Evolutionary conservation across 2,329 filamentous ascomycete species (phyloP), one percentile per base, ranked within the genome.

Genomic region (Metarhizium rileyi): DNA sequence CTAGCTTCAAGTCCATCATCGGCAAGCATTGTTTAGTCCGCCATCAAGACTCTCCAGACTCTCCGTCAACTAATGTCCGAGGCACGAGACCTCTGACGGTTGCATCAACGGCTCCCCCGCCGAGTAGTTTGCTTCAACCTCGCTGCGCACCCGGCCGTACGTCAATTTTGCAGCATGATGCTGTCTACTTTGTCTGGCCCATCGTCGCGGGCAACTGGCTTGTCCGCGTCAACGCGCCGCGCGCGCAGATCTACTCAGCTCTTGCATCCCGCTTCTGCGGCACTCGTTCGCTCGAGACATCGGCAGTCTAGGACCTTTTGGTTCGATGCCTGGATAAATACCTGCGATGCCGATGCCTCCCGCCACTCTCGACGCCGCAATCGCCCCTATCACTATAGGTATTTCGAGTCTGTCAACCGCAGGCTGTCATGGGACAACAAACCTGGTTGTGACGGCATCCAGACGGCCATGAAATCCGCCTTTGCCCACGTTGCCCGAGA

Each of bases 391-490:
- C 73, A 70, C 42, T 69, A 75, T 55, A 74, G 70, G 51, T 73
- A 73, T 55, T 61, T 67, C 51, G 71, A 77, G 48, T 62, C 68
- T 3, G 51, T 77, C 20, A 68, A 68, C 52, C 68, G 70, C 18
- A 70, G 64, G 47, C 56, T 73, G 2, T 66, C 68, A 1, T 78
- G 75, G 74, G 70, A 76, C 33, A 69, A 71, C 41, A 59, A 63
- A 23, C 54, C 62, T 2, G 51, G 61, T 16, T 50, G 63, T n/a
- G 59, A 68, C 18, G 61, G 68, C 48, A 59, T 66, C 43, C 68
- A 62, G 45, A 57, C 63, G 35, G 53, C 63, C 10, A 55, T 73
- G 35, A 75, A 70, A 56, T 69, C 66, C 23, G 67, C 69, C 47
- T 64, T 73, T 56, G 64, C 67, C n/a, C 49, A 56, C 2, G 52